These are phyloP conservation scores for Aspergillus carbonarius DNA, from an alignment of 2,329 filamentous ascomycete genomes.

Conservation along the genomic window DNA sequence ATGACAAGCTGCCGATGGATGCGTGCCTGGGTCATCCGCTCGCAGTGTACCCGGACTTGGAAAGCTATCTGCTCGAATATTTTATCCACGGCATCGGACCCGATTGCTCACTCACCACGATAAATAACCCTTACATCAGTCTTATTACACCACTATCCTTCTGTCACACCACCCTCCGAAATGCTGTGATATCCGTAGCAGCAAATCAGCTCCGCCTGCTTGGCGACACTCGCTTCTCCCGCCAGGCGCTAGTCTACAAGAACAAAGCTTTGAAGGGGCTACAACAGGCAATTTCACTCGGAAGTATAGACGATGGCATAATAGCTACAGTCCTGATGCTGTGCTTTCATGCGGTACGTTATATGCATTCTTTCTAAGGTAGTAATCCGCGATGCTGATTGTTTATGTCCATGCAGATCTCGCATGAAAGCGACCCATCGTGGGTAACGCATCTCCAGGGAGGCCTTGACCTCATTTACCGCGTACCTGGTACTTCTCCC, in stretches of 20 bases:
- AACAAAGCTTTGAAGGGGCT: conserved; percentile 26
- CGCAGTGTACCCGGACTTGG: conserved; percentile 9
- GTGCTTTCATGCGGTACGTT: conserved; percentile 32
- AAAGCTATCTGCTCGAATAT: conserved; percentile 27
- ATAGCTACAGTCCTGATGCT: conserved; percentile 35
- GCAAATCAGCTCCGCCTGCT: conserved; percentile 30
- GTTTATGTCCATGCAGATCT: conserved; percentile 20
- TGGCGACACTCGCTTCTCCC: conserved; percentile 23
- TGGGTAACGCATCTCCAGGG: conserved; percentile 34
- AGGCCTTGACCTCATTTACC: conserved; percentile 26
- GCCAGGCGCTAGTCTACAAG: conserved; percentile 27
- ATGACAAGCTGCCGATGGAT: background rate
- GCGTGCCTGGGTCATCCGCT: conserved; percentile 14
- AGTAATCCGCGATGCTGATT: background rate
- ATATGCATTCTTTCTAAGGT: background rate
- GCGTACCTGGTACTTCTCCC: conserved; percentile 4
- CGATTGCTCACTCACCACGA: conserved; percentile 29
- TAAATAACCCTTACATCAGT: conserved; percentile 31
- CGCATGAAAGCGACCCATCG: conserved; percentile 31
- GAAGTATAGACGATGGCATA: conserved; percentile 20
- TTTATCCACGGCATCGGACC: conserved; percentile 32
- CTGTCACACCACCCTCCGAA: conserved; percentile 22
- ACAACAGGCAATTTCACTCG: conserved; percentile 20
- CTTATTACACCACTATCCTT: conserved; percentile 26
- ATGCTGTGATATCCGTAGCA: conserved; percentile 30